Evolutionary conservation across 805 yeast genomes (phyloP).

Genomic region (Pichia scutulata): DNA sequence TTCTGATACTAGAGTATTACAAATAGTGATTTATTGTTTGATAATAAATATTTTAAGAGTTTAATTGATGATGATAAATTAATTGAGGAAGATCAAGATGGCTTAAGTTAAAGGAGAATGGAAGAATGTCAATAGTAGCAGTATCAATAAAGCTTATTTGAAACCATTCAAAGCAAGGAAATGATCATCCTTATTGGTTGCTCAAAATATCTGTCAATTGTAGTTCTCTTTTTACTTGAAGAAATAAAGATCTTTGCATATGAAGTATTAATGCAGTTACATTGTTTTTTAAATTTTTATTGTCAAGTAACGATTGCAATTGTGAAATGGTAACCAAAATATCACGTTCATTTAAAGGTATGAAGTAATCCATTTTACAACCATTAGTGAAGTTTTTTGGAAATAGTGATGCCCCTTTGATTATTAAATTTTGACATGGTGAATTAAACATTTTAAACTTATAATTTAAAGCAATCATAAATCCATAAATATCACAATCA

Average conservation of each 20-base stretch:
- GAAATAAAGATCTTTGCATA: constrained; percentile 11
- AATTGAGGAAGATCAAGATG: not conserved
- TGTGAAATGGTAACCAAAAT: not conserved
- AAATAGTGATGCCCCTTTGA: constrained; percentile 7
- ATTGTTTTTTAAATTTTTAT: too few species aligned
- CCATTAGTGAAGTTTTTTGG: not conserved
- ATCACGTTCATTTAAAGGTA: constrained; percentile 6
- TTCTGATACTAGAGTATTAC: not conserved
- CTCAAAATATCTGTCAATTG: not conserved
- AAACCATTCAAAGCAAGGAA: not conserved
- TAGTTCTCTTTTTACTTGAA: constrained; percentile 11
- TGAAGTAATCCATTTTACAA: not conserved
- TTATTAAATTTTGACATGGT: not conserved
- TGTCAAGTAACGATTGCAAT: not conserved
- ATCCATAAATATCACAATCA: constrained; percentile 62
- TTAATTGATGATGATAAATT: not conserved
- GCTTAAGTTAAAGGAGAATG: not conserved
- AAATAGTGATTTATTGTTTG: not conserved
- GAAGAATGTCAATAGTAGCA: not conserved
- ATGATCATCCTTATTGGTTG: not conserved
- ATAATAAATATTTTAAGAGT: not conserved
- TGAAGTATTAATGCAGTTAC: not conserved
- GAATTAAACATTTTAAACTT: constrained; percentile 3
- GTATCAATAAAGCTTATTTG: not conserved
- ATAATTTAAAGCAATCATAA: constrained; percentile 40